phyloP scores from a whole-genome alignment of 2,329 filamentous ascomycete genomes.

The Emydomyces testavorans region DNA sequence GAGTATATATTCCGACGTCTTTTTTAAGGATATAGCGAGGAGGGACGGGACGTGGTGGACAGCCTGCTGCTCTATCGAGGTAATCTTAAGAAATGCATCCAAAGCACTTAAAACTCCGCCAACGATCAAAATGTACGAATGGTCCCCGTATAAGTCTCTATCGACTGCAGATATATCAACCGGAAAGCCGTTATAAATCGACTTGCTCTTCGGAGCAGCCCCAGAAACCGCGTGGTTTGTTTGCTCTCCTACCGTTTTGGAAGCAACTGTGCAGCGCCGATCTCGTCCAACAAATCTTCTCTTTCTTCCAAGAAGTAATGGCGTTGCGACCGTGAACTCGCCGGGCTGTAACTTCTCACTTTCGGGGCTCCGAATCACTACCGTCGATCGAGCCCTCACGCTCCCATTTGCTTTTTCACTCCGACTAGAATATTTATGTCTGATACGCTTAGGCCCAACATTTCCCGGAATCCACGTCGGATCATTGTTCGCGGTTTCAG shows the following conservation, averaged over 20 bases:
- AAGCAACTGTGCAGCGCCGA: neutral
- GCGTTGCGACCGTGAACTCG: constrained; percentile 34
- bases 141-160: neutral
- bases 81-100: constrained; percentile 30
- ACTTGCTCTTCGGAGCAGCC: neutral
- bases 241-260: neutral
- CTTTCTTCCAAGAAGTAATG: constrained; percentile 30
- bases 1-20: constrained; percentile 31
- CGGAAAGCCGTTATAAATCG: neutral
- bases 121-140: constrained; percentile 26
- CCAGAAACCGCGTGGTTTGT: neutral
- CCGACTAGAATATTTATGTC: constrained; percentile 30
- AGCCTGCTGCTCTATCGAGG: constrained; percentile 15
- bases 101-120: constrained; percentile 28
- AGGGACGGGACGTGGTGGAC: constrained; percentile 27
- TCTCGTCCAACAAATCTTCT: neutral
- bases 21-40: constrained; percentile 28
- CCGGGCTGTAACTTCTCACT: constrained; percentile 28
- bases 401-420: constrained; percentile 17
- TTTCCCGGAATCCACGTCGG: constrained; percentile 33
- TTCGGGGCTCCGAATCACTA: constrained; percentile 29
- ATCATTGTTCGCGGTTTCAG: constrained; percentile 29
- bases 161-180: neutral
- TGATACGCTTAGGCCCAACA: constrained; percentile 25
- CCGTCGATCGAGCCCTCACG: constrained; percentile 20